phyloP scores from a whole-genome alignment of 352 stramenopile genomes.

The Pythium phragmiticola region DNA sequence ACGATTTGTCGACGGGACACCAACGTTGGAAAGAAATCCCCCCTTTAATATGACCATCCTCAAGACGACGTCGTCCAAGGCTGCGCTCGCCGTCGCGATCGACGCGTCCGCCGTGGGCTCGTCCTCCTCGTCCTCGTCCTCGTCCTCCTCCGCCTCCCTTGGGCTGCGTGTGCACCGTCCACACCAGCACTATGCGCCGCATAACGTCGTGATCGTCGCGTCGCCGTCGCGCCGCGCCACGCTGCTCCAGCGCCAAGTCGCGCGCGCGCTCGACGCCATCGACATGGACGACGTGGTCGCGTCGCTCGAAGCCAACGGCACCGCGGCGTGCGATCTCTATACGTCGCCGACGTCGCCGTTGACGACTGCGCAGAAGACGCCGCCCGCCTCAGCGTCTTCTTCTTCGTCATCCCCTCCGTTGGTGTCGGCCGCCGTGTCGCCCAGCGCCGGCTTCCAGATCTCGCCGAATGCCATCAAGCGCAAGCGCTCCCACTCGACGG shows the following conservation, averaged over 20 bases:
- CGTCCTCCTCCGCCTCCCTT: background rate
- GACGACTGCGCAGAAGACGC: conserved; percentile 1
- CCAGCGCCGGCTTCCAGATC: conserved; percentile 30
- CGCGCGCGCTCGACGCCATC: conserved; percentile 53
- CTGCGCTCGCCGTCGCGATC: background rate
- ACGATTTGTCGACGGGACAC: conserved; percentile 1
- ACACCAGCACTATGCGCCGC: conserved; percentile 12
- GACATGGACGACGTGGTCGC: conserved; percentile 31
- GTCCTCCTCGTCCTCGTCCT: background rate
- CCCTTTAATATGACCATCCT: conserved; percentile 19
- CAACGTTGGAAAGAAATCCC: background rate
- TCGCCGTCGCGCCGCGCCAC: conserved; percentile 26
- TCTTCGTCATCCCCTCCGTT: background rate
- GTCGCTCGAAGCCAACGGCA: background rate
- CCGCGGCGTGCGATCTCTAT: background rate
- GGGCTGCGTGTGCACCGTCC: conserved; percentile 15
- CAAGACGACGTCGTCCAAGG: conserved; percentile 17
- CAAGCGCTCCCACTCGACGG: conserved; percentile 57
- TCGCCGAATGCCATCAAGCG: conserved; percentile 51
- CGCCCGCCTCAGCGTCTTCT: conserved; percentile 6
- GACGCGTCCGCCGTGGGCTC: background rate
- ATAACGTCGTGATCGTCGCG: conserved; percentile 23
- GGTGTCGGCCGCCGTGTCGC: background rate
- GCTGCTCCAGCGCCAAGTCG: conserved; percentile 47
- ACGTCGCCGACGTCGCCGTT: conserved; percentile 2